Evolutionary conservation across 352 stramenopile species (phyloP).

Genomic region (Phytophthora pistaciae): DNA sequence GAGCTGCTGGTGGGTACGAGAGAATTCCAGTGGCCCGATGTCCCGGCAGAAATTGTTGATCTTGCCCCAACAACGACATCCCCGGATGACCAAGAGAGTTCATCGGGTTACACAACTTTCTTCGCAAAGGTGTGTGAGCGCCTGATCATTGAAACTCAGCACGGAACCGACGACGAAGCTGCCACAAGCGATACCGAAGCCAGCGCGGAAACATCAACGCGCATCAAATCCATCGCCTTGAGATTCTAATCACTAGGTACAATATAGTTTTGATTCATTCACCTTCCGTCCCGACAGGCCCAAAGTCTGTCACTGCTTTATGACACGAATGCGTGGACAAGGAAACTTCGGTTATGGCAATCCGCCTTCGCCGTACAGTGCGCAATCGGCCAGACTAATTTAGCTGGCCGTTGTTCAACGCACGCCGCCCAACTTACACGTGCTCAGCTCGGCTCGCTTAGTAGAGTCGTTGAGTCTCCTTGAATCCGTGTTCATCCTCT

Average conservation of each 20-base stretch:
- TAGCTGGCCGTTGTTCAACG: slow-evolving; percentile 20
- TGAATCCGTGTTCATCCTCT: background rate
- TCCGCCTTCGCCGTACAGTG: slow-evolving; percentile 7
- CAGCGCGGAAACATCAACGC: background rate
- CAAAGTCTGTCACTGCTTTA: background rate
- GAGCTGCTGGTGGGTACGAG: slow-evolving; percentile 19
- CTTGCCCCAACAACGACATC: background rate
- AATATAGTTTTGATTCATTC: slow-evolving; percentile 20
- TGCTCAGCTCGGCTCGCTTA: background rate
- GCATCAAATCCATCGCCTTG: slow-evolving; percentile 6
- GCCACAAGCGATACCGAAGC: background rate
- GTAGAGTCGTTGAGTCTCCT: background rate
- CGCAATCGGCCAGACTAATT: slow-evolving; percentile 18
- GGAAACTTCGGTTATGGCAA: slow-evolving; percentile 2
- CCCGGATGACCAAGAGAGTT: background rate
- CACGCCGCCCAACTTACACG: slow-evolving; percentile 1
- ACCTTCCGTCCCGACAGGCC: background rate
- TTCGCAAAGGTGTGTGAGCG: slow-evolving; percentile 26
- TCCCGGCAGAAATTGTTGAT: slow-evolving; percentile 21
- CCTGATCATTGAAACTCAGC: slow-evolving; percentile 11
- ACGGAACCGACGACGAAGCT: background rate
- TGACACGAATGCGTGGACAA: background rate
- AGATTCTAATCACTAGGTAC: slow-evolving; percentile 7
- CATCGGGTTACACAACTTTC: slow-evolving; percentile 2
- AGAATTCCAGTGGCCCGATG: slow-evolving; percentile 18